Conservation (phyloP, 495 filamentous ascomycete genomes). For the Bacidia gigantensis region DNA sequence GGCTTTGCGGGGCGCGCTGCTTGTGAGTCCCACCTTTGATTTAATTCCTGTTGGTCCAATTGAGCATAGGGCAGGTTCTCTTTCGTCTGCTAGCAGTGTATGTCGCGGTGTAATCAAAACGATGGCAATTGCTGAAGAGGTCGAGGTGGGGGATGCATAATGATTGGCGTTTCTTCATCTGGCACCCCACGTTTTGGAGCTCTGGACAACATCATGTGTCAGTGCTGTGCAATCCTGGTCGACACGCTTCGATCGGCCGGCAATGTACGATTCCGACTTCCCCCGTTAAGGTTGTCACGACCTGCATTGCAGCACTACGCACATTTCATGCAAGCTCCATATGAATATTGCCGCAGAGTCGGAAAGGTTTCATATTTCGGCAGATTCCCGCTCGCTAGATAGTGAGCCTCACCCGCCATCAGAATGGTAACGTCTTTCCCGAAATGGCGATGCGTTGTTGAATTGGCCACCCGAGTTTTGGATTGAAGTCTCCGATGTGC, state of each 20-base stretch:
- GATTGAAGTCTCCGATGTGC: no score
- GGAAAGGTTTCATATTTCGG: not conserved
- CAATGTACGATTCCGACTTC: constrained; percentile 4
- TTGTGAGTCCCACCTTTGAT: not conserved
- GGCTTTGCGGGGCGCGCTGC: not conserved
- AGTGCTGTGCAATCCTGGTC: not conserved
- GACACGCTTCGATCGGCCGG: constrained; percentile 3
- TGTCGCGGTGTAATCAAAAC: no score
- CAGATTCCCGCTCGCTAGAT: not conserved
- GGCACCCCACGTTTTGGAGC: not conserved
- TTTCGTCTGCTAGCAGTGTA: not conserved
- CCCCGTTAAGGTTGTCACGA: not conserved
- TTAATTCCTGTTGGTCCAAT: not conserved
- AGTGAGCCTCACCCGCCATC: not conserved
- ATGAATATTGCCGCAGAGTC: not conserved
- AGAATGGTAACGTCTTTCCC: no score
- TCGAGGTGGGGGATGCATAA: no score
- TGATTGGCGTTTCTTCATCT: not conserved
- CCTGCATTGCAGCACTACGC: not conserved
- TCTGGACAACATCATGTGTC: not conserved
- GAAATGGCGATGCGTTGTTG: no score
- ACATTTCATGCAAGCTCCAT: not conserved
- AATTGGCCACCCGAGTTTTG: no score
- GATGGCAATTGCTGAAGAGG: no score
- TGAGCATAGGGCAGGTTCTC: not conserved